Conservation (phyloP, 2,329 filamentous ascomycete genomes). For the Fusarium mangiferae region DNA sequence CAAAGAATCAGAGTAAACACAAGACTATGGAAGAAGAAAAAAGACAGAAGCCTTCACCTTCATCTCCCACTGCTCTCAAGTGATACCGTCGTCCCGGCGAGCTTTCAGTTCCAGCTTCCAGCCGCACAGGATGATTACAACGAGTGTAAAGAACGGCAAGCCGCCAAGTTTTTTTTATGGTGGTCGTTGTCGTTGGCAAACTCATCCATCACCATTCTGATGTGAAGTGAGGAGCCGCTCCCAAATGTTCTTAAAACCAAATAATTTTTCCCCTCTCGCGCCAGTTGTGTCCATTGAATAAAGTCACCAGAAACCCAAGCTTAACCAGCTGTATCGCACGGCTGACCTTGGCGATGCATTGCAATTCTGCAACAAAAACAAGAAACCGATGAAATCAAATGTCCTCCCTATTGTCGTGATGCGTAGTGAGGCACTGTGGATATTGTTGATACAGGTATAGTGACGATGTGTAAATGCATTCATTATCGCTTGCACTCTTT, state of each 20-base stretch:
- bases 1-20: constrained; percentile 51
- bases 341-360: constrained; percentile 38
- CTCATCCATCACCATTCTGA: constrained; percentile 32
- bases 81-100: constrained; percentile 46
- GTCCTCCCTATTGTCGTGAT: constrained; percentile 43
- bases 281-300: constrained; percentile 35
- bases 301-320: constrained; percentile 35
- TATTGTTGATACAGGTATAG: constrained; percentile 59
- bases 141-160: constrained; percentile 62
- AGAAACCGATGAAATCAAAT: constrained; percentile 35
- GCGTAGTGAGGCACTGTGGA: constrained; percentile 45
- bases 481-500: constrained; percentile 53
- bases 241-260: constrained; percentile 25
- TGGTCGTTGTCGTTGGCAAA: constrained; percentile 43
- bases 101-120: constrained; percentile 51
- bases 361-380: constrained; percentile 39
- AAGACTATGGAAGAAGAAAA: constrained; percentile 46
- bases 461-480: constrained; percentile 53
- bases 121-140: constrained; percentile 59
- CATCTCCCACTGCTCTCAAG: constrained; percentile 40
- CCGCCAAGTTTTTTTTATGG: constrained; percentile 41
- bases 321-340: constrained; percentile 27
- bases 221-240: constrained; percentile 25
- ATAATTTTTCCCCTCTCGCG: constrained; percentile 36
- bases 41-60: constrained; percentile 15